phyloP scores from a whole-genome alignment of 2,329 filamentous ascomycete species.

The Pyrenochaeta sp. region DNA sequence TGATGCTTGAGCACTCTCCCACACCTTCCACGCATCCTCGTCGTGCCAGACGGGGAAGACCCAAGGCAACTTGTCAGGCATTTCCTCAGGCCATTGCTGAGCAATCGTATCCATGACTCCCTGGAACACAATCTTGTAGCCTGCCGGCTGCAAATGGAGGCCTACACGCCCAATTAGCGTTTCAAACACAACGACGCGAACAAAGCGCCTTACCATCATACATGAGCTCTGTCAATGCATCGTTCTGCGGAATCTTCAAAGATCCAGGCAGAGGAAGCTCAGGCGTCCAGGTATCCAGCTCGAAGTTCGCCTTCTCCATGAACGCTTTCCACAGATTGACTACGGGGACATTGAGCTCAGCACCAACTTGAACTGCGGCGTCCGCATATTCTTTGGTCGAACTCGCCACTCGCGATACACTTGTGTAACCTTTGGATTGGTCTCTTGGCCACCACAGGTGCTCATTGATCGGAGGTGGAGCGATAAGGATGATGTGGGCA shows the following conservation, averaged over 20 bases:
- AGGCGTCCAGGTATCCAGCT: slow-evolving; percentile 42
- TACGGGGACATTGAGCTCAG: slow-evolving; percentile 64
- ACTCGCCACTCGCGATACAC: slow-evolving; percentile 62
- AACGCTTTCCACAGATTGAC: slow-evolving; percentile 83
- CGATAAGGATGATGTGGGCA: slow-evolving; percentile 77
- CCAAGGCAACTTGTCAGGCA: slow-evolving; percentile 59
- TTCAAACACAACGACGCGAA: background rate
- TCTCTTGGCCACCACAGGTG: slow-evolving; percentile 65
- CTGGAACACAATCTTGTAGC: slow-evolving; percentile 64
- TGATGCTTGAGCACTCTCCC: slow-evolving; percentile 16
- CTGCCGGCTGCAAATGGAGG: slow-evolving; percentile 64
- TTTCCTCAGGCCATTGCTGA: slow-evolving; percentile 62
- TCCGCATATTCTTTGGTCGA: slow-evolving; percentile 69
- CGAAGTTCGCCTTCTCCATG: slow-evolving; percentile 69
- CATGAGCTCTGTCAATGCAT: slow-evolving; percentile 60
- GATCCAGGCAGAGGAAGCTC: slow-evolving; percentile 63
- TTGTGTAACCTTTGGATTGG: slow-evolving; percentile 47
- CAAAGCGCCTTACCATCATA: slow-evolving; percentile 59
- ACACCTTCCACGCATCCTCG: slow-evolving; percentile 40
- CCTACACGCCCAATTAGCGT: slow-evolving; percentile 46
- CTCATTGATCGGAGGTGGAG: slow-evolving; percentile 84
- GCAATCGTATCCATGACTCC: slow-evolving; percentile 61
- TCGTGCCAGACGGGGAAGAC: slow-evolving; percentile 64
- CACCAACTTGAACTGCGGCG: slow-evolving; percentile 70
- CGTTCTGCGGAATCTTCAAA: slow-evolving; percentile 64